Evolutionary conservation across 257 asterid genomes (phyloP).

Genomic region (Lycium ferocissimum): DNA sequence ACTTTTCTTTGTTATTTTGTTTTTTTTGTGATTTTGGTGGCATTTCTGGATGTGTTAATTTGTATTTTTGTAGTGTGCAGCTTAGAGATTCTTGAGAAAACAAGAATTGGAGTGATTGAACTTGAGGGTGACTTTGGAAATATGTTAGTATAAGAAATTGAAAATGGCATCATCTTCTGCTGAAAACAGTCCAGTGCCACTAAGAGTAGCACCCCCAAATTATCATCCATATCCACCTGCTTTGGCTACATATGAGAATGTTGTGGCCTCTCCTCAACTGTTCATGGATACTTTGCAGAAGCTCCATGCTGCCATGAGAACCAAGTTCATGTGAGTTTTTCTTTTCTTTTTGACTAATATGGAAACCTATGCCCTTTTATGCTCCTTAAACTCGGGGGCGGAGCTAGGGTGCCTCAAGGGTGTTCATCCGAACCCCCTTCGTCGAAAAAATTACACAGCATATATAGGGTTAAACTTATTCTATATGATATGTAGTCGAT

Average conservation of each 20-base stretch:
- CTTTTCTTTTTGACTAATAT: not conserved
- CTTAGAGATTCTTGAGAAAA: conserved; percentile 26
- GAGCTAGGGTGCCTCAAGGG: too few relatives aligned
- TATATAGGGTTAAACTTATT: too few relatives aligned
- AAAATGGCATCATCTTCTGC: conserved; percentile 48
- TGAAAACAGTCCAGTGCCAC: conserved; percentile 38
- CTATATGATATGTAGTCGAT: too few relatives aligned
- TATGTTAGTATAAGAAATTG: conserved; percentile 35
- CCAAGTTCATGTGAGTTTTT: conserved; percentile 82
- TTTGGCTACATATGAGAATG: conserved; percentile 65
- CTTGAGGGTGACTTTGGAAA: conserved; percentile 35
- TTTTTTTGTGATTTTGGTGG: not conserved
- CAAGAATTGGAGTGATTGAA: conserved; percentile 48
- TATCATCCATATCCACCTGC: conserved; percentile 73
- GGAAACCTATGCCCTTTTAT: not conserved
- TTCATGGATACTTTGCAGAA: conserved; percentile 73
- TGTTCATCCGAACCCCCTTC: too few relatives aligned
- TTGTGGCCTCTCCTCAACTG: conserved; percentile 50
- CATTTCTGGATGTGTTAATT: not conserved
- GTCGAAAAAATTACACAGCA: too few relatives aligned
- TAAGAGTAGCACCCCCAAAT: conserved; percentile 37
- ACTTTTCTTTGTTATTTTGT: conserved; percentile 6
- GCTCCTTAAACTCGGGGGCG: not conserved
- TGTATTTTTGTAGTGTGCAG: conserved; percentile 25
- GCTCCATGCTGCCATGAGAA: conserved; percentile 76